phyloP scores from a whole-genome alignment of 805 yeast species.

The Saturnispora quitensis region DNA sequence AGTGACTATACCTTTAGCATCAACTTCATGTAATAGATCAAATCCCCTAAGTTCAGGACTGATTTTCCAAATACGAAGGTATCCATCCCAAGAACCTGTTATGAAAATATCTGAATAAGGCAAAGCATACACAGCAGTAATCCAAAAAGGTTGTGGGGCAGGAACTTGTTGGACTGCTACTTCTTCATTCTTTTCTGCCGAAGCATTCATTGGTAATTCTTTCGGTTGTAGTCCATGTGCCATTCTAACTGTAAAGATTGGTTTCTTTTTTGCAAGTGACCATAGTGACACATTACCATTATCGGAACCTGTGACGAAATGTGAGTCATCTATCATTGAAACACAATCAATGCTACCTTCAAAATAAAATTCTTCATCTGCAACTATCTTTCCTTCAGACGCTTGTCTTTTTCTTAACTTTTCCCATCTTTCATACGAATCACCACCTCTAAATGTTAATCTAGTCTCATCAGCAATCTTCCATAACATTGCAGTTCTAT shows the following conservation, averaged over 20 bases:
- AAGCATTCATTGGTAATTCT: conserved; percentile 39
- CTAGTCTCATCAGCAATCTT: conserved; percentile 93
- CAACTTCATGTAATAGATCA: conserved; percentile 43
- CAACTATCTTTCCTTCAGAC: conserved; percentile 21
- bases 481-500: conserved; percentile 93
- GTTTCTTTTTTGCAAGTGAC: conserved; percentile 87
- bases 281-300: conserved; percentile 87
- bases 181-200: conserved; percentile 37
- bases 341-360: conserved; percentile 92
- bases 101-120: conserved; percentile 81
- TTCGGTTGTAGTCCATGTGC: conserved; percentile 65
- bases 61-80: conserved; percentile 69
- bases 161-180: conserved; percentile 48
- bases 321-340: conserved; percentile 83
- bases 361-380: conserved; percentile 32
- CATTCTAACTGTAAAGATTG: conserved; percentile 54
- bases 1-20: conserved; percentile 64
- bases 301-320: conserved; percentile 91
- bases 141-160: conserved; percentile 70
- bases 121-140: conserved; percentile 70
- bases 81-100: conserved; percentile 85
- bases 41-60: conserved; percentile 57
- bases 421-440: conserved; percentile 32
- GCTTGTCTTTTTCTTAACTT: conserved; percentile 31
- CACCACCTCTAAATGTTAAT: conserved; percentile 89